A percentile compares a stretch with the other conserved stretches of the same genome.
Evolutionary conservation across 1,284 basidiomycete species (phyloP).

Genomic region (Cerrena zonata): DNA sequence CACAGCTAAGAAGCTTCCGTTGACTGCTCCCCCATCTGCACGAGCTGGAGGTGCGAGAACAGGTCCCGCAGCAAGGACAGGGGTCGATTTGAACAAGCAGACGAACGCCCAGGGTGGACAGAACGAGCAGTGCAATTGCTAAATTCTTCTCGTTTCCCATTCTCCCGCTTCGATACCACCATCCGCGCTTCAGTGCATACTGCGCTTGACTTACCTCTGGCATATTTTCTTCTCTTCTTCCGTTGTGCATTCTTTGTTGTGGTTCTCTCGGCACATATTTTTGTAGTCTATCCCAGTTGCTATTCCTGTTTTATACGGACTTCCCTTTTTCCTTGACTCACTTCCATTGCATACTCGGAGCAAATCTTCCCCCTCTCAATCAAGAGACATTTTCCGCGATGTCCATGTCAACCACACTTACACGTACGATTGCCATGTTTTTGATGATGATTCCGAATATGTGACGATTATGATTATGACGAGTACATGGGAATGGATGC

Average conservation of each 20-base stretch:
- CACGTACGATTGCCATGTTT: too few relatives aligned
- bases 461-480: constrained; percentile 2
- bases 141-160: constrained; percentile 18
- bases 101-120: constrained; percentile 41
- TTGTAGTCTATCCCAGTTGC: constrained; percentile 2
- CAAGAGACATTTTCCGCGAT: too few relatives aligned
- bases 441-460: neutral
- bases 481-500: neutral
- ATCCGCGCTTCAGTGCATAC: neutral
- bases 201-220: neutral
- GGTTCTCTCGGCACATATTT: neutral
- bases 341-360: neutral
- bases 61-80: constrained; percentile 40
- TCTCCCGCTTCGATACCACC: neutral
- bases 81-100: constrained; percentile 73
- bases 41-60: constrained; percentile 46
- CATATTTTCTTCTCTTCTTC: too few relatives aligned
- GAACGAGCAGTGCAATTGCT: constrained; percentile 73
- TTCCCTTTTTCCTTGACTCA: neutral
- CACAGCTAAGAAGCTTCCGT: constrained; percentile 75
- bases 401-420: too few relatives aligned
- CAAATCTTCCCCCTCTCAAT: neutral
- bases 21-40: constrained; percentile 62
- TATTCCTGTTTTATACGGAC: neutral
- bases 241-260: neutral